Evolutionary conservation across 352 stramenopile genomes (phyloP).

Genomic region (Phytophthora vignae): DNA sequence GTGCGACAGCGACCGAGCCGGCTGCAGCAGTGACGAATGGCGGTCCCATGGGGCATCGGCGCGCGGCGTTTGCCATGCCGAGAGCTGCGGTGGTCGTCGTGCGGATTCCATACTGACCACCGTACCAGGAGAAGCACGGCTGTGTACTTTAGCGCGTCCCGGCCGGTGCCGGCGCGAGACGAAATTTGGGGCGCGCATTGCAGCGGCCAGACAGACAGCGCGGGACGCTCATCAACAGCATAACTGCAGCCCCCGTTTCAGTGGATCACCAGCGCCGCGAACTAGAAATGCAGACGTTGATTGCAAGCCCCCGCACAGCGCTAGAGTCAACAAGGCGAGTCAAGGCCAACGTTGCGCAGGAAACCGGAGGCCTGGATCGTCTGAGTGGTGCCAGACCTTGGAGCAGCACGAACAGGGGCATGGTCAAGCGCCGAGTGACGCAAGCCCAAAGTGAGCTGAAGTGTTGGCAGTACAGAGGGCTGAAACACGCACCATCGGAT

Average conservation of each 20-base stretch:
- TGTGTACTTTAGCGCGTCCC: slow-evolving; percentile 10
- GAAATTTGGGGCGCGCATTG: slow-evolving; percentile 7
- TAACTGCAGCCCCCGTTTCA: neutral
- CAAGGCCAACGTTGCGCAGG: neutral
- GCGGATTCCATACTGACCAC: slow-evolving; percentile 19
- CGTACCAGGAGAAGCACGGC: slow-evolving; percentile 20
- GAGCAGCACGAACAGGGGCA: neutral
- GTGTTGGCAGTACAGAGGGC: neutral
- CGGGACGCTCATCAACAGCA: no score
- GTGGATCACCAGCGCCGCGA: neutral
- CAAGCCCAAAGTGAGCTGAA: neutral
- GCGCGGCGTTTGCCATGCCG: neutral
- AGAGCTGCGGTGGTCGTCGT: neutral
- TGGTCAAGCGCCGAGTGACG: neutral
- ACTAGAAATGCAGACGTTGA: slow-evolving; percentile 1
- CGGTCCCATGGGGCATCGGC: no score
- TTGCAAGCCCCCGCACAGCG: neutral
- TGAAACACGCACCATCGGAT: neutral
- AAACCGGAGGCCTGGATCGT: neutral
- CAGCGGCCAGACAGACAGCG: neutral
- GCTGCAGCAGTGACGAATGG: neutral
- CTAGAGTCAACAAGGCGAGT: neutral
- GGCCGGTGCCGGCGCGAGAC: slow-evolving; percentile 12
- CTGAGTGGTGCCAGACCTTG: neutral
- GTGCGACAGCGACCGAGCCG: neutral